Percentiles rank a stretch among this genome's conserved stretches.
Evolutionary conservation across 106 monocot genomes (phyloP).

Genomic region (Acanthochlamys bracteata): DNA sequence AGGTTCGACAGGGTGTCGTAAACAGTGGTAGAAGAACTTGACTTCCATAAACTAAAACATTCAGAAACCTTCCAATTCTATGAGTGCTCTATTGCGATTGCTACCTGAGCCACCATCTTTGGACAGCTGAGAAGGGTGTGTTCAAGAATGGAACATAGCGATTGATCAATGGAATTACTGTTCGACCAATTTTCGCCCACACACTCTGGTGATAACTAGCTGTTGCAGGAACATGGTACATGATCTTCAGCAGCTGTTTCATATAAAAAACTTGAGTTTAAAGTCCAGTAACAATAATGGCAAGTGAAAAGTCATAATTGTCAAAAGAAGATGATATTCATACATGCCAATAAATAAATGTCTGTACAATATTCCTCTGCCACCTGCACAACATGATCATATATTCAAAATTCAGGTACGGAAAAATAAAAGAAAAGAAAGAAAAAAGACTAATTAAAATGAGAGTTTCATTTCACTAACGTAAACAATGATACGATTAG

Average conservation of each 20-base stretch:
- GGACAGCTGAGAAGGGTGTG: conserved; percentile 19
- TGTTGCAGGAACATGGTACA: conserved; percentile 30
- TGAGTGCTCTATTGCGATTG: too few relatives aligned
- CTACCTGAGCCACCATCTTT: conserved; percentile 24
- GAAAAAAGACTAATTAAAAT: background rate
- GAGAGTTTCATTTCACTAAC: conserved; percentile 36
- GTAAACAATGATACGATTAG: conserved; percentile 75
- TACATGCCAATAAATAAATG: conserved; percentile 98
- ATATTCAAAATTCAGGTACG: background rate
- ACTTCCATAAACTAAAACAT: too few relatives aligned
- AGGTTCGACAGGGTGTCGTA: too few relatives aligned
- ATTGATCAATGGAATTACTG: conserved; percentile 8
- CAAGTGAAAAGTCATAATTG: too few relatives aligned
- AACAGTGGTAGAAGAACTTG: too few relatives aligned
- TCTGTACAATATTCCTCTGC: conserved; percentile 80
- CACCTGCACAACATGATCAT: conserved; percentile 45
- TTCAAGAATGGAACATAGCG: conserved; percentile 20
- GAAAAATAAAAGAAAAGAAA: background rate
- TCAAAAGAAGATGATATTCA: background rate
- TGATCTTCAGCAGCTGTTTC: conserved; percentile 34
- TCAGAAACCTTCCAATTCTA: too few relatives aligned
- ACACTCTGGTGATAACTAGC: conserved; percentile 27
- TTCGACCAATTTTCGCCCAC: conserved; percentile 24
- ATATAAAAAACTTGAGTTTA: background rate
- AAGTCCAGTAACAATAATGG: too few relatives aligned